These are phyloP conservation scores for Cladosporium oxysporum DNA, from an alignment of 2,329 filamentous ascomycete species.

Conservation along the genomic window DNA sequence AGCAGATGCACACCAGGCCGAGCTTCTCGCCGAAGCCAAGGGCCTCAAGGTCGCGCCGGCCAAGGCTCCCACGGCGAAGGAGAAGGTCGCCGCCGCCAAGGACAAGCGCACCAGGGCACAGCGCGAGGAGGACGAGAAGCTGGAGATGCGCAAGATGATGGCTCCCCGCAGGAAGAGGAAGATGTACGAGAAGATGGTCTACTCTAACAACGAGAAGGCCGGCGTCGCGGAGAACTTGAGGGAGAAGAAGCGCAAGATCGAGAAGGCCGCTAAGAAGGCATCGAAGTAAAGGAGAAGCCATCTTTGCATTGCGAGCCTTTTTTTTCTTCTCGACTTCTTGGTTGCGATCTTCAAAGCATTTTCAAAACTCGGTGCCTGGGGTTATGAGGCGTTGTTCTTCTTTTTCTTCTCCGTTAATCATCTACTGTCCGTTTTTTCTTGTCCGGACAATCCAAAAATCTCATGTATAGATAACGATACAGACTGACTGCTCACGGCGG, in stretches of 20 bases:
- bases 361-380: slow-evolving; percentile 1
- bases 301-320: background rate
- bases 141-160: slow-evolving; percentile 96
- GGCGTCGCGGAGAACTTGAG: slow-evolving; percentile 84
- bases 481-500: background rate
- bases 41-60: slow-evolving; percentile 53
- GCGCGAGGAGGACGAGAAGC: slow-evolving; percentile 74
- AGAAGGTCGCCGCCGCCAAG: slow-evolving; percentile 64
- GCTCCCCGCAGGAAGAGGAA: slow-evolving; percentile 97
- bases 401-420: background rate
- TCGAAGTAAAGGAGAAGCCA: background rate
- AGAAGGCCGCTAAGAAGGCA: slow-evolving; percentile 51
- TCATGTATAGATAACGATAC: slow-evolving; percentile 1
- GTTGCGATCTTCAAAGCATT: background rate
- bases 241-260: slow-evolving; percentile 86
- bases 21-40: slow-evolving; percentile 88
- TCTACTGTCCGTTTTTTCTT: background rate
- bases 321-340: background rate
- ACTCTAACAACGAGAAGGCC: slow-evolving; percentile 91
- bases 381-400: slow-evolving; percentile 10
- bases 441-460: background rate
- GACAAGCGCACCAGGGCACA: slow-evolving; percentile 67
- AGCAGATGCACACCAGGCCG: slow-evolving; percentile 74
- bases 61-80: slow-evolving; percentile 57
- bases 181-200: slow-evolving; percentile 95